Base-by-base conservation (phyloP, 352 stramenopile genomes). In the Phytopythium helicoides region DNA sequence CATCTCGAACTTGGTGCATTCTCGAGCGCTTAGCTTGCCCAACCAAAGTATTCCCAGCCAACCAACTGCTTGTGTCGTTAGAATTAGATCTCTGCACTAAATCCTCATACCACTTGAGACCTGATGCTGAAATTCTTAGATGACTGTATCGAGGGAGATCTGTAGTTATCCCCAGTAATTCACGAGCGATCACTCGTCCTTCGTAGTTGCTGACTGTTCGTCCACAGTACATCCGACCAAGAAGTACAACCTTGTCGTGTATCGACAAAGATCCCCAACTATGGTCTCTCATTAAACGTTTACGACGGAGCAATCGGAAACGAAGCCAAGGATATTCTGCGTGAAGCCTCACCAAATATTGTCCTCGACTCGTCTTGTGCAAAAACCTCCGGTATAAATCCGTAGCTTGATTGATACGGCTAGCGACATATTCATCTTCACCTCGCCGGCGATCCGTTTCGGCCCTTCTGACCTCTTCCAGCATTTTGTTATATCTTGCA, bases 401-500 rank as follows among this genome's bases (percentile, higher is more conserved):
- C 18, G 33, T 19, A 6, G 51, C 41, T 12, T 39, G 39, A 0
- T n/a, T 22, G 8, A 68, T 22, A 2, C 46, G 62, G 1, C 8
- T 15, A 28, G 58, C 45, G n/a, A 68, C 54, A 15, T 63, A 71
- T 8, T 52, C 47, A 15, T 74, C 65, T 51, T 74, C 65, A 33
- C 46, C 37, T 36, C 6, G 28, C 5, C 54, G 51, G 16, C 66
- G 54, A n/a, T 23, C 26, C 22, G 8, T 33, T 21, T 75, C 59
- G 0, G 31, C 12, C 19, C 18, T 22, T 19, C 15, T 52, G 6
- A 51, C 22, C 1, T 49, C 33, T 28, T 28, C 33, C 14, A 69
- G 28, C 8, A 66, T 22, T 1, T 33, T n/a, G 7, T 7, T 21
- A 23, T 66, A 40, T 36, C 54, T 26, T 44, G 31, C 38, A 18